Evolutionary conservation across 2,329 filamentous ascomycete species (phyloP), one percentile per base, ranked within the genome.

Genomic region (Cladosporium oxysporum): DNA sequence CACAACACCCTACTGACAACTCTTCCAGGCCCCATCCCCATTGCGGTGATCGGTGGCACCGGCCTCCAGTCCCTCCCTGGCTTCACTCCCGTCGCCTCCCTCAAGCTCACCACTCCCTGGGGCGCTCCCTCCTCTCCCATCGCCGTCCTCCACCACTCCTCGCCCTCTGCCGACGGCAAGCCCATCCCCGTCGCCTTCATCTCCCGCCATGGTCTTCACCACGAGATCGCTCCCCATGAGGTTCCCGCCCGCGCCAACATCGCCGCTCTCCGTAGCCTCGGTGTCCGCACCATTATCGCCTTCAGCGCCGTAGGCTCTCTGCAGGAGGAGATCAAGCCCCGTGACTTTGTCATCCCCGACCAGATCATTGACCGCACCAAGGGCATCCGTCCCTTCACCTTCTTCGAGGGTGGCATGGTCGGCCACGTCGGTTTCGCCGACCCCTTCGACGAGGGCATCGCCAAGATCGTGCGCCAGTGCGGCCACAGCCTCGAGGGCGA

Each of bases 301-400:
- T 99, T 99, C 83, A 94, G 90, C 70, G 95, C 95, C 58, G 95
- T 99, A 66, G 95, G 95, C 69, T 94, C 90, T 74, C 83, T 99
- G 76, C 92, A 91, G 77, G 95, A 97, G 82, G 87, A 92, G 75
- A 94, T 99, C 79, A 92, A 91, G 81, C 95, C 95, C 52, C 90
- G 95, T 81, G 95, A 99, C 83, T 99, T 99, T 79, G 91, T 98
- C 61, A 86, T 99, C 14, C 95, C 94, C 0, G 93, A 97, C 80
- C 95, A 99, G 83, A 87, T 96, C 78, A 97, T 98, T 77, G 95
- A 99, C 82, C 91, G 94, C 69, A 98, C 94, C 71, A 98, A 97
- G 86, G 95, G 94, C 63, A 85, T 97, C 69, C 86, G 95, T 8
- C 93, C 94, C 2, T 97, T 94, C 79, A 98, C 95, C 29, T 99